Percentiles rank a stretch among this genome's conserved stretches.
These are phyloP conservation scores for Aspergillus sp. DNA, from an alignment of 2,329 filamentous ascomycete species.

Conservation along the genomic window DNA sequence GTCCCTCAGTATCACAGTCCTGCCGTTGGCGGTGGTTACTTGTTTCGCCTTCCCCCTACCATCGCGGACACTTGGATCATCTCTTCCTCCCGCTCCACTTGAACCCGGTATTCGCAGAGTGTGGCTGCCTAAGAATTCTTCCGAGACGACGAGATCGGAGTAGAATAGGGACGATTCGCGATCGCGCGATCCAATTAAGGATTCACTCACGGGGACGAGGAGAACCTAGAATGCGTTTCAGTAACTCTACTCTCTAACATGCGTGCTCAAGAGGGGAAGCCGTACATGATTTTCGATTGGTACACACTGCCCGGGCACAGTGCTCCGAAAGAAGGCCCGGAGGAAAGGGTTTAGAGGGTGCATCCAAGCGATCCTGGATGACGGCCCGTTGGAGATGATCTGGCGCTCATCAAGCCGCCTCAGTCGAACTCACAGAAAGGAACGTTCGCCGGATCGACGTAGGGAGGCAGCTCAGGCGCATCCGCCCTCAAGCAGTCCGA, in stretches of 20 bases:
- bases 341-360: constrained; percentile 99
- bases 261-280: constrained; percentile 3
- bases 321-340: constrained; percentile 97
- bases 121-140: constrained; percentile 97
- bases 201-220: constrained; percentile 89
- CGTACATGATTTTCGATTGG: constrained; percentile 81
- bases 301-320: constrained; percentile 84
- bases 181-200: constrained; percentile 83
- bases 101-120: constrained; percentile 76
- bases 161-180: constrained; percentile 76
- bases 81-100: constrained; percentile 50
- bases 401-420: constrained; percentile 40
- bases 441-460: constrained; percentile 26
- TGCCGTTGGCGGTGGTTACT: constrained; percentile 87
- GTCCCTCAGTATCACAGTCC: constrained; percentile 93
- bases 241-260: constrained; percentile 12
- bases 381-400: constrained; percentile 34
- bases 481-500: constrained; percentile 17
- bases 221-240: constrained; percentile 59
- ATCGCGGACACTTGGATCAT: constrained; percentile 71
- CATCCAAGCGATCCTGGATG: constrained; percentile 66
- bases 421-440: constrained; percentile 21
- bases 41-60: constrained; percentile 90
- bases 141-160: constrained; percentile 78
- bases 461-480: constrained; percentile 34